These are phyloP conservation scores for Friedmanniomyces simplex DNA, from an alignment of 495 filamentous ascomycete species.

Conservation along the genomic window DNA sequence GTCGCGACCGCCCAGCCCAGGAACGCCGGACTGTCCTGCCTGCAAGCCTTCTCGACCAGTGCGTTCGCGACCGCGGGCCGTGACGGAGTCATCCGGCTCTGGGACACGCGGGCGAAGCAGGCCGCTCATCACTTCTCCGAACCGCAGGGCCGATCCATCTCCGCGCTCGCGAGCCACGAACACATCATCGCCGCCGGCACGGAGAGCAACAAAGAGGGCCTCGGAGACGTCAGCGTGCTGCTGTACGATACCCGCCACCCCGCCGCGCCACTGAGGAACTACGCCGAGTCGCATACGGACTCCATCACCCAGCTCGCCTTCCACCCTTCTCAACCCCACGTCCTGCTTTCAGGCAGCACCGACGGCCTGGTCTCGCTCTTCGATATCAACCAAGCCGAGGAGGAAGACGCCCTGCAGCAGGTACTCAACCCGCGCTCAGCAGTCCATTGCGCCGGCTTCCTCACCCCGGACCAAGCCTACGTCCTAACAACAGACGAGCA, in stretches of 20 bases:
- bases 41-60: constrained; percentile 36
- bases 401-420: constrained; percentile 76
- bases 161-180: constrained; percentile 57
- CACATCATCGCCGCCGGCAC: constrained; percentile 64
- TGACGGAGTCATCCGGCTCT: constrained; percentile 48
- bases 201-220: constrained; percentile 39
- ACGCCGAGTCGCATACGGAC: constrained; percentile 83
- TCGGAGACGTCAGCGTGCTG: constrained; percentile 44
- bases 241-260: constrained; percentile 59
- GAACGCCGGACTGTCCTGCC: constrained; percentile 48
- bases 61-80: constrained; percentile 49
- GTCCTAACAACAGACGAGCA: constrained; percentile 59
- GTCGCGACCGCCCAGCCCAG: constrained; percentile 32
- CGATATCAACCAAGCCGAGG: constrained; percentile 61
- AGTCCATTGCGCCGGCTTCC: constrained; percentile 75
- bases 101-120: constrained; percentile 38
- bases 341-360: constrained; percentile 79
- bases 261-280: constrained; percentile 44
- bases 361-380: constrained; percentile 84
- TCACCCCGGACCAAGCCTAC: constrained; percentile 43
- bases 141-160: constrained; percentile 27
- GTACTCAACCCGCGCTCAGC: constrained; percentile 79
- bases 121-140: constrained; percentile 1
- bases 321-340: constrained; percentile 58
- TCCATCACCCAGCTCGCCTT: constrained; percentile 67